Percentiles rank a stretch among this genome's conserved stretches.
Conservation (phyloP, 106 monocot species). For the Agapanthus africanus region DNA sequence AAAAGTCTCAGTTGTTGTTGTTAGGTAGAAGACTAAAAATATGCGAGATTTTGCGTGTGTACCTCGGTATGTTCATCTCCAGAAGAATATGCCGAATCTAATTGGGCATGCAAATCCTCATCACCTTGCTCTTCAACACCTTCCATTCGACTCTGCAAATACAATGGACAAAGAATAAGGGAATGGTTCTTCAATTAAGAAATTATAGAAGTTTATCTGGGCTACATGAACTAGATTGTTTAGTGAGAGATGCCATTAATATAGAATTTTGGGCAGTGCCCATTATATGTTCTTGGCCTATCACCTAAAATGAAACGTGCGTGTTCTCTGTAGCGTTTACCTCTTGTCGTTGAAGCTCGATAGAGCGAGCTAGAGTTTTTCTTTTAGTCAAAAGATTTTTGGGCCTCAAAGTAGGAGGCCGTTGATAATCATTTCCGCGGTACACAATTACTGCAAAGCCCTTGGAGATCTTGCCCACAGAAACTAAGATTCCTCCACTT, state of each 20-base stretch:
- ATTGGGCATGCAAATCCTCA: slow-evolving; percentile 62
- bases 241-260: too few relatives aligned
- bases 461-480: slow-evolving; percentile 95
- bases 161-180: too few relatives aligned
- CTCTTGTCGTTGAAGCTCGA: slow-evolving; percentile 86
- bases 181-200: too few relatives aligned
- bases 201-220: too few relatives aligned
- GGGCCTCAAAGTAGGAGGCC: slow-evolving; percentile 70
- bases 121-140: slow-evolving; percentile 54
- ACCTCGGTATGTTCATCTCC: slow-evolving; percentile 88
- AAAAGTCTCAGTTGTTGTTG: too few relatives aligned
- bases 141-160: slow-evolving; percentile 63
- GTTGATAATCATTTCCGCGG: slow-evolving; percentile 73
- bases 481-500: slow-evolving; percentile 85
- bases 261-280: too few relatives aligned
- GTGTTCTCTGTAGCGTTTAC: slow-evolving; percentile 37
- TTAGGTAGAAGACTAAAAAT: too few relatives aligned
- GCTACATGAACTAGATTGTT: too few relatives aligned
- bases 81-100: slow-evolving; percentile 56
- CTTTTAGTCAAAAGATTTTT: slow-evolving; percentile 90
- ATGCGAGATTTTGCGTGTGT: too few relatives aligned
- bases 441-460: slow-evolving; percentile 81
- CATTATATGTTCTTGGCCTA: too few relatives aligned
- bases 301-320: too few relatives aligned
- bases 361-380: slow-evolving; percentile 91